Conservation (phyloP, 495 filamentous ascomycete genomes). For the Podospora comata region DNA sequence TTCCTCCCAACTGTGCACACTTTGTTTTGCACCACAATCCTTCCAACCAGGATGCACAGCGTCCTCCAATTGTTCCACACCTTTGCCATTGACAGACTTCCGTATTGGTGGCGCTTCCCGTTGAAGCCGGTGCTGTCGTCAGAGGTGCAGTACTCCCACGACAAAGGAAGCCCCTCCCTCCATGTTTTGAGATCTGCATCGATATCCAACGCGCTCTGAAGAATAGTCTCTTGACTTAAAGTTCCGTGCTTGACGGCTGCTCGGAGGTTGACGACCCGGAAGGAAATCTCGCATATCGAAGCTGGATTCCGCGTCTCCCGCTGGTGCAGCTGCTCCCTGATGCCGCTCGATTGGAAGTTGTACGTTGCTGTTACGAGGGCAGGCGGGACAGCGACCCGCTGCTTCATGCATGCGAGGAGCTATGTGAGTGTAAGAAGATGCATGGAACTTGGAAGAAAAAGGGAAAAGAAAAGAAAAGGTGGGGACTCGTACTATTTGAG, state of each 20-base stretch:
- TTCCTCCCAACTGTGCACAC: neutral
- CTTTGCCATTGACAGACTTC: neutral
- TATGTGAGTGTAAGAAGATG: neutral
- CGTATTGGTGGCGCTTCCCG: neutral
- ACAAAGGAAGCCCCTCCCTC: neutral
- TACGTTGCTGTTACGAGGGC: neutral
- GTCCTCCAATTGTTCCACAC: neutral
- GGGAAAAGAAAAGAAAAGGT: neutral
- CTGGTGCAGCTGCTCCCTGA: neutral
- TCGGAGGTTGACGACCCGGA: neutral
- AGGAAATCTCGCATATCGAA: neutral
- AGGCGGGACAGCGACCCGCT: neutral
- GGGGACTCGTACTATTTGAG: neutral
- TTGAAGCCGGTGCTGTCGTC: neutral
- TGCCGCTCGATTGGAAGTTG: neutral
- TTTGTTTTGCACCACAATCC: neutral
- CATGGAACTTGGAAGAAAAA: neutral
- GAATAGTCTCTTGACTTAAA: neutral
- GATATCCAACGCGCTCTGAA: neutral
- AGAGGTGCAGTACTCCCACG: neutral
- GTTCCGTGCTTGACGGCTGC: neutral
- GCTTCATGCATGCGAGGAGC: neutral
- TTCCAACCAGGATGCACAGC: neutral
- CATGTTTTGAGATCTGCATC: neutral
- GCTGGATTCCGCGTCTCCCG: neutral